These are phyloP conservation scores for Suillus discolor DNA, from an alignment of 768 basidiomycete genomes.

Conservation along the genomic window DNA sequence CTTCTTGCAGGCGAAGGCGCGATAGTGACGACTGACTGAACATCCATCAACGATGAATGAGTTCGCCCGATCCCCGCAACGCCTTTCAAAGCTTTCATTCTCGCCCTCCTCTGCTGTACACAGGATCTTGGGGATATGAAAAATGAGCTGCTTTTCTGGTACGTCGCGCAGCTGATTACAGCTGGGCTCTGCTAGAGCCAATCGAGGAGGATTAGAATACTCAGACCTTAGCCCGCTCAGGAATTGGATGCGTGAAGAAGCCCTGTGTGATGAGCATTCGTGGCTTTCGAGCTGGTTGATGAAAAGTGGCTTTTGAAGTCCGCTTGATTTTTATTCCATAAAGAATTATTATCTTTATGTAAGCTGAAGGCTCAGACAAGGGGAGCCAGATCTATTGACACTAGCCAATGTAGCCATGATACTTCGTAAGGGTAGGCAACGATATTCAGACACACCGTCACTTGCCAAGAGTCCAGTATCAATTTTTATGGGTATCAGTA, in stretches of 20 bases:
- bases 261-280: background rate
- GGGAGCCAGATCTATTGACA: too few relatives aligned
- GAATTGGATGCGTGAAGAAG: background rate
- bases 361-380: too few relatives aligned
- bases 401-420: background rate
- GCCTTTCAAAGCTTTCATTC: background rate
- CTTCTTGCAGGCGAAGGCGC: background rate
- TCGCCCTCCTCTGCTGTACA: background rate
- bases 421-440: background rate
- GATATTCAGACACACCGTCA: background rate
- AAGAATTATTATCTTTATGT: too few relatives aligned
- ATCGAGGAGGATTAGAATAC: background rate
- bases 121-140: background rate
- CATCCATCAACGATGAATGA: background rate
- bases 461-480: background rate
- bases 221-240: slow-evolving; percentile 2
- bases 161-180: background rate
- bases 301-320: background rate
- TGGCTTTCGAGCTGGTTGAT: background rate
- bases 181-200: background rate
- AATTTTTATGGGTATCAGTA: background rate
- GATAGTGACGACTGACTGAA: background rate
- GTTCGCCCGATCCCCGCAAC: background rate
- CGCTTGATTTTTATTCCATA: background rate
- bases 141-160: background rate